Evolutionary conservation across 148 eudicot genomes (phyloP), one percentile per base, ranked within the genome.

Genomic region (Vaccinium macrocarpon): DNA sequence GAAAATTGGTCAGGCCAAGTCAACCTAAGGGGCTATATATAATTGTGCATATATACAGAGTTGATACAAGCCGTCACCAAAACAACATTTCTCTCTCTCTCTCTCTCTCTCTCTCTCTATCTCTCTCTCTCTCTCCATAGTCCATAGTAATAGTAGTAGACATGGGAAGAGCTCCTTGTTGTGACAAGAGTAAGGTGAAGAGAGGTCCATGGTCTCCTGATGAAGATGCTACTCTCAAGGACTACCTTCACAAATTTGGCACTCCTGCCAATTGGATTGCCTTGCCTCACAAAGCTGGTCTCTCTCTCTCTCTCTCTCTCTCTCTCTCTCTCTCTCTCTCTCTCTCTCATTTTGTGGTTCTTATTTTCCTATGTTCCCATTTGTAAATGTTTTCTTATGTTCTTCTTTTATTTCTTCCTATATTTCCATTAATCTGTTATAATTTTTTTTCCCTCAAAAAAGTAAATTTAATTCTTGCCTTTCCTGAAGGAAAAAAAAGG

Each of bases 131-230:
- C 4, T 25, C 12, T 29, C 46, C 46, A 42, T 5, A 5, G 46
- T 42, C 46, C 6, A 35, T 35, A 35, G 38, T 1, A 6, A 0
- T 11, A 0, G 51, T 10, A 8, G 82, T 51, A 35, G 56, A 23
- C 29, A 93, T 93, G 96, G 96, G 94, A 84, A 92, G 96, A 87
- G 92, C 92, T 64, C 96, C 96, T 52, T 93, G 96, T 56, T 93
- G 96, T 85, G 96, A 93, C 82, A 93, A 92, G 88, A 85, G 86
- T 14, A 93, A 89, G 84, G 96, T 93, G 81, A 93, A 92, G 80
- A 92, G 91, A 82, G 96, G 96, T 15, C 93, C 93, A 48, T 93
- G 96, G 96, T 93, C 96, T 62, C 94, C 96, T 70, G 94, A 92
- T 66, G 96, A 93, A 89, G 96, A 93, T 82, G 90, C 83, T 6